phyloP scores from a whole-genome alignment of 2,329 filamentous ascomycete genomes.

The Verticillium dahliae region DNA sequence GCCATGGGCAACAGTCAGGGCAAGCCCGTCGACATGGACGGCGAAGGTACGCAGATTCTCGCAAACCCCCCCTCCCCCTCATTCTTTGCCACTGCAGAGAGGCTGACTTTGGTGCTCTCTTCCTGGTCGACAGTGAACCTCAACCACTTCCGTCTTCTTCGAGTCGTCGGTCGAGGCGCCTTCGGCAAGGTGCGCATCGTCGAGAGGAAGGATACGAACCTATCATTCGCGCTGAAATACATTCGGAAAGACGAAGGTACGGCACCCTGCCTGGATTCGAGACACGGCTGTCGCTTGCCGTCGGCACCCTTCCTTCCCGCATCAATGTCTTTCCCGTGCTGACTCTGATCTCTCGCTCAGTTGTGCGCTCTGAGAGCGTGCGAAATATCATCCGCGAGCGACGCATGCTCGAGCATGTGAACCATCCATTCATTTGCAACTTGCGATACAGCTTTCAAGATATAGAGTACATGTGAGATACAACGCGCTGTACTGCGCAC shows the following conservation, averaged over 20 bases:
- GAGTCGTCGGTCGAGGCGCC: conserved; percentile 94
- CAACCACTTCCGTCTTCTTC: conserved; percentile 91
- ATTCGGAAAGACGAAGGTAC: conserved; percentile 96
- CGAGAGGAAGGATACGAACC: conserved; percentile 88
- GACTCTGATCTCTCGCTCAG: conserved; percentile 35
- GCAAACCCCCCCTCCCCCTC: background rate
- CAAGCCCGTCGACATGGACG: conserved; percentile 85
- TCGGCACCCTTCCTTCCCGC: background rate
- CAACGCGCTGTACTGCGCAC: conserved; percentile 18
- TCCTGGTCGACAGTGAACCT: conserved; percentile 65
- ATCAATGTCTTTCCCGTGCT: background rate
- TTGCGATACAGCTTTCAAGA: conserved; percentile 98
- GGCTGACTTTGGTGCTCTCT: conserved; percentile 10
- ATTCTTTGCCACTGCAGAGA: background rate
- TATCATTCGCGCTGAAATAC: conserved; percentile 96
- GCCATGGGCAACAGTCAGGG: conserved; percentile 91
- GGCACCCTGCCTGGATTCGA: conserved; percentile 16
- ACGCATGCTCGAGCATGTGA: conserved; percentile 95
- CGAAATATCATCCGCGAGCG: conserved; percentile 97
- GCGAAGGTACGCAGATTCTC: conserved; percentile 65
- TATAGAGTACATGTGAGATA: conserved; percentile 88
- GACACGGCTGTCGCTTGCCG: background rate
- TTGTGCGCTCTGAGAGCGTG: conserved; percentile 94
- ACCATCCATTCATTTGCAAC: conserved; percentile 97
- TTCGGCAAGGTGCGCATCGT: conserved; percentile 99